Evolutionary conservation across 805 yeast genomes (phyloP).

Genomic region (Saturnispora besseyi): DNA sequence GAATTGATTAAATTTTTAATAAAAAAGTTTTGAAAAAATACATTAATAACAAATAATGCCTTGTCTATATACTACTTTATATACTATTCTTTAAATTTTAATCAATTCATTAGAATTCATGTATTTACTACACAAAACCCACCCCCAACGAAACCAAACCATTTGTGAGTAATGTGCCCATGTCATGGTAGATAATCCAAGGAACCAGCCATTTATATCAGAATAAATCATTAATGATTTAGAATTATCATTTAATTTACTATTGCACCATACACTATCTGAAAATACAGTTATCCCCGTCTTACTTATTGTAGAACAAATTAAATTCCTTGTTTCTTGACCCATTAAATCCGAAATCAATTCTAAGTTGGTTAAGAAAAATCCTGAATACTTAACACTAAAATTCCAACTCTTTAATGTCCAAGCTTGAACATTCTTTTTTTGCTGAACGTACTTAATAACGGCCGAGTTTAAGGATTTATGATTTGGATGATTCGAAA

Average conservation of each 20-base stretch:
- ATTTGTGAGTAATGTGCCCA: constrained; percentile 81
- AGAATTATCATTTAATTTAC: background rate
- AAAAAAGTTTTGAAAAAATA: background rate
- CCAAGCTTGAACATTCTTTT: constrained; percentile 15
- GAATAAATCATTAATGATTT: constrained; percentile 31
- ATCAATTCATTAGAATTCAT: constrained; percentile 65
- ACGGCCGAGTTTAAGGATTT: constrained; percentile 50
- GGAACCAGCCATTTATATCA: constrained; percentile 32
- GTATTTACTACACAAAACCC: constrained; percentile 73
- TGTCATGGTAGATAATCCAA: constrained; percentile 61
- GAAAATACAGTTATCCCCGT: background rate
- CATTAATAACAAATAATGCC: background rate
- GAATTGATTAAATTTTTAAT: background rate
- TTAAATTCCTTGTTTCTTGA: background rate
- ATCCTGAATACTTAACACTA: constrained; percentile 40
- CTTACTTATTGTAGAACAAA: background rate
- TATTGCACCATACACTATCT: background rate
- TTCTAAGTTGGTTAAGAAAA: constrained; percentile 32
- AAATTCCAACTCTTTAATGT: constrained; percentile 28
- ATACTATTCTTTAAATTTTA: constrained; percentile 6
- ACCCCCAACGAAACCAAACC: constrained; percentile 91
- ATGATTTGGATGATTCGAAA: constrained; percentile 87
- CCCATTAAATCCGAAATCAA: constrained; percentile 5
- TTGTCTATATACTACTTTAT: background rate
- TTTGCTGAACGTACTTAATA: constrained; percentile 23